These are phyloP conservation scores for Hypoxylon trugodes DNA, from an alignment of 495 filamentous ascomycete species.

Conservation along the genomic window DNA sequence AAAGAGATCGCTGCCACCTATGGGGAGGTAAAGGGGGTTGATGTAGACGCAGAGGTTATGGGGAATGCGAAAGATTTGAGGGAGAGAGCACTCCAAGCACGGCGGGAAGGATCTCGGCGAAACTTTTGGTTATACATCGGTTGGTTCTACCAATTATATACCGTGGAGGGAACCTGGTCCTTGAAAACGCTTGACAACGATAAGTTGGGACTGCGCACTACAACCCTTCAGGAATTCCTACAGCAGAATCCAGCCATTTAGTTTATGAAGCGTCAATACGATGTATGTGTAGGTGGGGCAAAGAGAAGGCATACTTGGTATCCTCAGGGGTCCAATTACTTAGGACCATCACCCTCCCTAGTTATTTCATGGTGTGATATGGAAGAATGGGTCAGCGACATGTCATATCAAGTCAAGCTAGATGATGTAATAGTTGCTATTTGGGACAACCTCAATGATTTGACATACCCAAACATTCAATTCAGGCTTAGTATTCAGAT, in stretches of 20 bases:
- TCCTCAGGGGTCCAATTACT: neutral
- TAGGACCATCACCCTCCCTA: no score
- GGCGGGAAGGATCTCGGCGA: constrained; percentile 6
- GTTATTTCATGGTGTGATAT: no score
- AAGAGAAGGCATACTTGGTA: neutral
- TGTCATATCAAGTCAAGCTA: no score
- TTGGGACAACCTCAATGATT: no score
- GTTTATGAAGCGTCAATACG: neutral
- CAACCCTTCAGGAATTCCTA: constrained; percentile 27
- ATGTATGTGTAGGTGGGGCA: no score
- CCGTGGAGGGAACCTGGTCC: constrained; percentile 27
- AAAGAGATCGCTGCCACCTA: constrained; percentile 18
- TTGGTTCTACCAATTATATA: constrained; percentile 33
- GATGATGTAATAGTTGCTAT: no score
- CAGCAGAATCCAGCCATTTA: constrained; percentile 26
- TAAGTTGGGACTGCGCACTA: constrained; percentile 22
- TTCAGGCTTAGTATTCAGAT: no score
- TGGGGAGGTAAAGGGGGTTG: neutral
- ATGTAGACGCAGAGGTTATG: constrained; percentile 22
- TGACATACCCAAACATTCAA: no score
- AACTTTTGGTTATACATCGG: constrained; percentile 36
- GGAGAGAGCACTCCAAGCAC: constrained; percentile 11
- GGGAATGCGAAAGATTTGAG: constrained; percentile 20
- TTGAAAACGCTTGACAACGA: constrained; percentile 30
- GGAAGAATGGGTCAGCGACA: no score